Evolutionary conservation across 345 rosid genomes (phyloP).

Genomic region (Ailanthus altissimus): DNA sequence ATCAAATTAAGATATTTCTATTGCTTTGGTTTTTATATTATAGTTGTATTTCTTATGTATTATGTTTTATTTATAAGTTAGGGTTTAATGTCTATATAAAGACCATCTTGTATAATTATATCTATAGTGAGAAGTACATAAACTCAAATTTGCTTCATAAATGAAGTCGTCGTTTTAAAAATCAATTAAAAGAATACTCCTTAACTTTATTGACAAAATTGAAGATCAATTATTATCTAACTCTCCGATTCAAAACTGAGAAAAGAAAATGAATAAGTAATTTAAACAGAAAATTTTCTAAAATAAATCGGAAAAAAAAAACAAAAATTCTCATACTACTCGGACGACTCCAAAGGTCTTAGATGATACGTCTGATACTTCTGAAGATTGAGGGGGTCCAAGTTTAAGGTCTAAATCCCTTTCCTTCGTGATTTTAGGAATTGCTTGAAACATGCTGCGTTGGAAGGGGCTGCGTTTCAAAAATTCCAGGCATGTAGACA

Average conservation of each 20-base stretch:
- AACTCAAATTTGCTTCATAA: no score
- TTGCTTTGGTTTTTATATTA: no score
- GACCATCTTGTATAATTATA: no score
- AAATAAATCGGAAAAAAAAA: neutral
- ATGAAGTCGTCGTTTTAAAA: no score
- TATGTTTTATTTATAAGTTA: no score
- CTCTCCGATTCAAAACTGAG: neutral
- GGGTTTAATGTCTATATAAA: no score
- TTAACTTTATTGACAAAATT: neutral
- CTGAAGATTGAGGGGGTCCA: conserved; percentile 18
- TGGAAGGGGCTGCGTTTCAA: neutral
- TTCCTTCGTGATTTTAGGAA: neutral
- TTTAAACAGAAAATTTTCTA: no score
- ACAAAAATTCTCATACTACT: conserved; percentile 14
- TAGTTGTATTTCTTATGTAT: no score
- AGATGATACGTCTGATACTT: neutral
- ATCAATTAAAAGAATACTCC: neutral
- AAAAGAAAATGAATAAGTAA: neutral
- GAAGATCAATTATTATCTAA: neutral
- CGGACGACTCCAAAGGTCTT: conserved; percentile 24
- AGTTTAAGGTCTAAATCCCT: conserved; percentile 27
- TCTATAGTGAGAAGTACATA: no score
- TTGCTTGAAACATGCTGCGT: neutral
- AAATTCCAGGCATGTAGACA: neutral
- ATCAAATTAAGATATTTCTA: no score